These are phyloP conservation scores for Triticum monococcum DNA, from an alignment of 176 grass and related monocot genomes.

Conservation along the genomic window DNA sequence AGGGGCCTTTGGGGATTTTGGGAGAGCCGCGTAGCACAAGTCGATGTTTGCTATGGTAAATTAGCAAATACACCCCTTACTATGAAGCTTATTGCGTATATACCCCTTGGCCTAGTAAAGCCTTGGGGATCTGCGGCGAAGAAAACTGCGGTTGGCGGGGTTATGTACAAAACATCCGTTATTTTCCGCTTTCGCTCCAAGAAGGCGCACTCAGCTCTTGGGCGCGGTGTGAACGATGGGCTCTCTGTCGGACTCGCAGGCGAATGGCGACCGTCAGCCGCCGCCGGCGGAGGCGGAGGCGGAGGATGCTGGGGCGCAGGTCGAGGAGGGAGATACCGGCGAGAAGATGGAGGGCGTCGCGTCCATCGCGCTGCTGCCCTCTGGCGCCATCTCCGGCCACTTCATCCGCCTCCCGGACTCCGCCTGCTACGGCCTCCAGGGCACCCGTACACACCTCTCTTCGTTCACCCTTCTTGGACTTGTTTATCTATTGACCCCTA, in stretches of 20 bases:
- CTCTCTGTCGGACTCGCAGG: slow-evolving; percentile 28
- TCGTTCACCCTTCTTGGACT: not conserved
- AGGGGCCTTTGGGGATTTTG: not conserved
- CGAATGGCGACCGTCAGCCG: slow-evolving; percentile 1
- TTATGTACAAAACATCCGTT: not conserved
- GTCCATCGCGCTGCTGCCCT: slow-evolving; percentile 82
- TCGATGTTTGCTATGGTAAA: not conserved
- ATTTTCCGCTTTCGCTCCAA: not conserved
- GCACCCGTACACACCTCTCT: slow-evolving; percentile 51
- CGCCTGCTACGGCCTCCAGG: slow-evolving; percentile 89
- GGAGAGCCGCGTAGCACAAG: not conserved
- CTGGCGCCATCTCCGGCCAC: slow-evolving; percentile 85
- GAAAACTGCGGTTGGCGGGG: not conserved
- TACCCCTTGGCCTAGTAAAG: not conserved
- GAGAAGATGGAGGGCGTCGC: slow-evolving; percentile 86
- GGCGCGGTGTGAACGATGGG: not conserved
- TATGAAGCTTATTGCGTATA: not conserved
- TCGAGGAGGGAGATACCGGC: slow-evolving; percentile 34
- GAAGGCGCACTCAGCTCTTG: not conserved
- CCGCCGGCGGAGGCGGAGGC: not conserved
- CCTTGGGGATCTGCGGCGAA: not conserved
- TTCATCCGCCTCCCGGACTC: slow-evolving; percentile 83
- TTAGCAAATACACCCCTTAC: not conserved
- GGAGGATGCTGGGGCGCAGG: not conserved
- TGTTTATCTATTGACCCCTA: not conserved